Evolutionary conservation across 176 grass and related monocot genomes (phyloP).

Genomic region (Musa troglodytarum): DNA sequence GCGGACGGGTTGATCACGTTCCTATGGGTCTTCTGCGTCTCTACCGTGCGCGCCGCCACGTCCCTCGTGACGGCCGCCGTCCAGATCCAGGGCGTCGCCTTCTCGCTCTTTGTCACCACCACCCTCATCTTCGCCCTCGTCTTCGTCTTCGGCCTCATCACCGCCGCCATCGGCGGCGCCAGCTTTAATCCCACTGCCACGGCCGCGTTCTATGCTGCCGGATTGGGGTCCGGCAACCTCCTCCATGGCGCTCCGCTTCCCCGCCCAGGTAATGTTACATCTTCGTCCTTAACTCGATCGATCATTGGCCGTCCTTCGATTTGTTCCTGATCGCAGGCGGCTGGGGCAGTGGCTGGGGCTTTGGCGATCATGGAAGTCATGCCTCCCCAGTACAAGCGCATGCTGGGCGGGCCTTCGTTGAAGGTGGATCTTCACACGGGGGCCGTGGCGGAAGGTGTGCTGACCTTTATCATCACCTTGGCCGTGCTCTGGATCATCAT

Average conservation of each 20-base stretch:
- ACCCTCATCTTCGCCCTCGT: constrained; percentile 36
- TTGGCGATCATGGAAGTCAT: constrained; percentile 48
- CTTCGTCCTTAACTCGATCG: neutral
- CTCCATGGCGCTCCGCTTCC: constrained; percentile 64
- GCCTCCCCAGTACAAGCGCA: constrained; percentile 52
- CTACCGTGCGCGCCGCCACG: constrained; percentile 39
- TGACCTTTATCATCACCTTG: constrained; percentile 58
- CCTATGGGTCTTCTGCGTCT: constrained; percentile 52
- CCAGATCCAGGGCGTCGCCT: constrained; percentile 25
- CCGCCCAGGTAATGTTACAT: constrained; percentile 41
- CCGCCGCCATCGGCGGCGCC: constrained; percentile 44
- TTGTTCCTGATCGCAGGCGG: constrained; percentile 25
- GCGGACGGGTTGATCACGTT: constrained; percentile 55
- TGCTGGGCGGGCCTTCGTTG: constrained; percentile 42
- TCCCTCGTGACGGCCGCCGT: constrained; percentile 28
- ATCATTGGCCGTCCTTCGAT: neutral
- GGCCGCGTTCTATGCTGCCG: constrained; percentile 68
- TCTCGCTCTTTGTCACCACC: constrained; percentile 33
- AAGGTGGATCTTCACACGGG: constrained; percentile 61
- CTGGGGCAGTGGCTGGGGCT: constrained; percentile 55
- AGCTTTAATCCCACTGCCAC: constrained; percentile 55
- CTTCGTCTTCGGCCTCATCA: constrained; percentile 42
- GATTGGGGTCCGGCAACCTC: constrained; percentile 30
- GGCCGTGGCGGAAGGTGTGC: constrained; percentile 42
- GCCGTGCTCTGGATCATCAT: constrained; percentile 46